Evolutionary conservation across 352 stramenopile species (phyloP).

Genomic region (Phytophthora europaea): DNA sequence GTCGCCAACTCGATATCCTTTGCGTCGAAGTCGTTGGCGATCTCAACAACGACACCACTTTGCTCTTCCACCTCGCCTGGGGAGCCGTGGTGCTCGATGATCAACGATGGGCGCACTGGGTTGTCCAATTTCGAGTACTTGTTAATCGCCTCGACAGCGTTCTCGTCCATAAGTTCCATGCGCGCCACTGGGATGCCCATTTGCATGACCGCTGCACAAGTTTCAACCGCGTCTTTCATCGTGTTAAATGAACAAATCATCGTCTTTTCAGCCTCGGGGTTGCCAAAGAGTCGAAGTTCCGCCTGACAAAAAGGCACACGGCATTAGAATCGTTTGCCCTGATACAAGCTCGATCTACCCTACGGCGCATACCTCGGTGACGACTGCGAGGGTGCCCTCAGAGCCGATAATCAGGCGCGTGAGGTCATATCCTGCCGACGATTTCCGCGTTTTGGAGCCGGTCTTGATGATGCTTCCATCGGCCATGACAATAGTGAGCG

Average conservation of each 20-base stretch:
- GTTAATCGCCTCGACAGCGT: conserved; percentile 78
- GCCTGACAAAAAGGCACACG: conserved; percentile 40
- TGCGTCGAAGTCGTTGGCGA: conserved; percentile 85
- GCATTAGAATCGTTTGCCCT: conserved; percentile 1
- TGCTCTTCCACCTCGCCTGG: conserved; percentile 87
- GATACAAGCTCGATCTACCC: background rate
- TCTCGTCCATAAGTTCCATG: conserved; percentile 90
- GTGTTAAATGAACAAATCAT: conserved; percentile 94
- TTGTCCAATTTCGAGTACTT: conserved; percentile 85
- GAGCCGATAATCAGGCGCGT: conserved; percentile 95
- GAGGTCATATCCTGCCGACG: conserved; percentile 97
- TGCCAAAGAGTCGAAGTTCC: conserved; percentile 94
- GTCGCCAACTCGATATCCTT: conserved; percentile 81
- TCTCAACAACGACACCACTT: conserved; percentile 81
- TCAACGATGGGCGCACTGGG: conserved; percentile 88
- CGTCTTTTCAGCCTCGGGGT: conserved; percentile 90
- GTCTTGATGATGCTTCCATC: conserved; percentile 89
- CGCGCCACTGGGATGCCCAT: conserved; percentile 89
- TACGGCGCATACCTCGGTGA: conserved; percentile 86
- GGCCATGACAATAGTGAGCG: conserved; percentile 93
- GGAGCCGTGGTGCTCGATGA: conserved; percentile 95
- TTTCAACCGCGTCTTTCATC: conserved; percentile 86
- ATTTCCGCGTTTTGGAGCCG: conserved; percentile 94
- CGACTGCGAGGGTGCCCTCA: conserved; percentile 95
- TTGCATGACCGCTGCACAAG: conserved; percentile 82